Base-by-base conservation (phyloP, 225 moss, liverwort and hornwort genomes). In the Marchantia polymorpha region DNA sequence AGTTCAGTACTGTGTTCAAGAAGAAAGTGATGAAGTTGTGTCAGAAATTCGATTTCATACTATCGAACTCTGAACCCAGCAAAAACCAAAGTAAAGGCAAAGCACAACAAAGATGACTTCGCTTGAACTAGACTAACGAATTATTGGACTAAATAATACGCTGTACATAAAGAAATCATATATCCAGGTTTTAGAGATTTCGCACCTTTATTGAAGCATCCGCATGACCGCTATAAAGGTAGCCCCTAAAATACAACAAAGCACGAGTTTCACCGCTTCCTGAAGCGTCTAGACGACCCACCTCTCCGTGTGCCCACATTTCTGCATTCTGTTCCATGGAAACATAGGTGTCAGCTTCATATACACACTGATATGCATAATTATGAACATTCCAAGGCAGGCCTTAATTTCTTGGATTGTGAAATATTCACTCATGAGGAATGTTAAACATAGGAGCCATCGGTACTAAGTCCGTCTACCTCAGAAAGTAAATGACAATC, bases 201-300 rank as follows among this genome's bases (percentile, higher is more conserved):
- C 47, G 46, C 46, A 90, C 90, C 90, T 90, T 90, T 55, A 90
- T 88, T 23, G 88, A 84, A 69, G 82, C 86, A 84, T 90, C 90
- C 52, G 84, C 52, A 79, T 90, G 90, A 70, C 88, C 90, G 65
- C 88, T 90, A 56, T 84, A 88, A 46, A 90, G 88, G 65, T 78
- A 68, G 64, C 88, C 86, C 67, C 65, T 83, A 55, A 83, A 86
- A 79, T 84, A 86, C 11, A 79, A 69, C 59, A 90, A 56, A 7
- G 79, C 84, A 25, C 90, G 84, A 4, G 69, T 78, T 81, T 90
- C 90, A 49, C 88, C 88, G 78, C 73, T 88, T 66, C 65, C 74
- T 19, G 81, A 83, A 23, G 81, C 81, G 79, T 90, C 88, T 69
- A 88, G 73, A 14, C 79, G 80, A 58, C 81, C 83, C 23, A 88